A percentile compares a stretch with the other conserved stretches of the same genome.
These are phyloP conservation scores for Jatropha multifida DNA, from an alignment of 441 rosid genomes.

Conservation along the genomic window DNA sequence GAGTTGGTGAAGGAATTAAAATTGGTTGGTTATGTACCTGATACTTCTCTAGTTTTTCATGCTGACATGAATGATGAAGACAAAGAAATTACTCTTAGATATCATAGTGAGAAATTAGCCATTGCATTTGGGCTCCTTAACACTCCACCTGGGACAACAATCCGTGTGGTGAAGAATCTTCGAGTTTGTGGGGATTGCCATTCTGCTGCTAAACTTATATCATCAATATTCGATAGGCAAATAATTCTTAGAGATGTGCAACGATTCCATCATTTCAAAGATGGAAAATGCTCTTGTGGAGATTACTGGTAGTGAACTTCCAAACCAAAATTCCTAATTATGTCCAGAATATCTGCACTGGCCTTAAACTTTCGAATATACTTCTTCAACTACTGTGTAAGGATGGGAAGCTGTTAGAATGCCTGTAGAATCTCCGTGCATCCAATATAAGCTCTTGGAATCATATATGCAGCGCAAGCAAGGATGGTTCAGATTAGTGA, in stretches of 20 bases:
- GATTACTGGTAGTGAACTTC: slow-evolving; percentile 53
- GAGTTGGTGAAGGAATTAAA: slow-evolving; percentile 60
- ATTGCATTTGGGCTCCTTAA: slow-evolving; percentile 67
- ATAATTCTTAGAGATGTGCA: slow-evolving; percentile 67
- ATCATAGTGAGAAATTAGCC: slow-evolving; percentile 73
- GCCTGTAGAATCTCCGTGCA: background rate
- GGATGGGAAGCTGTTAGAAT: background rate
- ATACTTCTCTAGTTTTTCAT: slow-evolving; percentile 54
- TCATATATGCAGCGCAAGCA: background rate
- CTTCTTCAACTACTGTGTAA: slow-evolving; percentile 2
- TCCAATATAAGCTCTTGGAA: background rate
- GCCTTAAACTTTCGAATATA: background rate
- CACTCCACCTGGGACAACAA: slow-evolving; percentile 46
- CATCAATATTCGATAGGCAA: slow-evolving; percentile 50
- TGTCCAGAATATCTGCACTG: background rate
- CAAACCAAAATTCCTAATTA: slow-evolving; percentile 13
- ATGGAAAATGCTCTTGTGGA: slow-evolving; percentile 69
- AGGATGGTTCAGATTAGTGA: background rate
- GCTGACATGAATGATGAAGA: slow-evolving; percentile 56
- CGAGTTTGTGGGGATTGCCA: slow-evolving; percentile 80
- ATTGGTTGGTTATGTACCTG: slow-evolving; percentile 68
- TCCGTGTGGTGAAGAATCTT: slow-evolving; percentile 70
- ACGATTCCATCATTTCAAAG: slow-evolving; percentile 69
- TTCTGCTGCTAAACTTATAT: slow-evolving; percentile 56
- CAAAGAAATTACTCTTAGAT: slow-evolving; percentile 64